These are phyloP conservation scores for Ceratobasidium sp. DNA, from an alignment of 1,284 basidiomycete species.

Conservation along the genomic window DNA sequence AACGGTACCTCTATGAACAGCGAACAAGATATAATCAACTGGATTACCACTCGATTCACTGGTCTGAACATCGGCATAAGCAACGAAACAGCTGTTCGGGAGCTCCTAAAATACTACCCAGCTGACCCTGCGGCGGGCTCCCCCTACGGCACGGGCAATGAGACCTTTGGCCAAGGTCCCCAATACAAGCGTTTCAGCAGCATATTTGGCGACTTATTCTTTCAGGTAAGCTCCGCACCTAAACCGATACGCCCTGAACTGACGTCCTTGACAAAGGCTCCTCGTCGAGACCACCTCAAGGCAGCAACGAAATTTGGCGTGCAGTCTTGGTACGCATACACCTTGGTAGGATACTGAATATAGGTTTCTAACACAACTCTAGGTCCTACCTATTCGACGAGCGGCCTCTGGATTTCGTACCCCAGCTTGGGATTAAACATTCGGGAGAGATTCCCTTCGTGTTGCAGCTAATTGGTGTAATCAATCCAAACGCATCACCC, in stretches of 20 bases:
- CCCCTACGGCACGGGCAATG: slow-evolving; percentile 29
- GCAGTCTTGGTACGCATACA: slow-evolving; percentile 9
- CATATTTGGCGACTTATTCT: slow-evolving; percentile 21
- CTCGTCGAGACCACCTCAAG: slow-evolving; percentile 8
- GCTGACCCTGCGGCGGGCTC: slow-evolving; percentile 18
- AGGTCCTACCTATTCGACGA: slow-evolving; percentile 21
- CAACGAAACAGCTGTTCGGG: background rate
- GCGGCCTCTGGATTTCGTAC: background rate
- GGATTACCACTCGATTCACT: slow-evolving; percentile 3
- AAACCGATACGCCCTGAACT: background rate
- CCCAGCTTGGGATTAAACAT: background rate
- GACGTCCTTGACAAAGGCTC: background rate
- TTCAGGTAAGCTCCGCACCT: background rate
- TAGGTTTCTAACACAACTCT: background rate
- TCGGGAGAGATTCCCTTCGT: slow-evolving; percentile 10
- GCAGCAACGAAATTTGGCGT: slow-evolving; percentile 23
- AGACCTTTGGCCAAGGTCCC: slow-evolving; percentile 11
- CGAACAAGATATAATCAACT: slow-evolving; percentile 18
- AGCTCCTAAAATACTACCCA: slow-evolving; percentile 32
- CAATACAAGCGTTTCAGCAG: slow-evolving; percentile 38
- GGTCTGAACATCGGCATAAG: background rate
- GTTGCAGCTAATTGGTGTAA: background rate
- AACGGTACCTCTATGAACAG: background rate
- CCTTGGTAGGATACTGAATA: background rate
- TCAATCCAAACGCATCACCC: slow-evolving; percentile 2